These are phyloP conservation scores for Aureobasidium sp. DNA, from an alignment of 2,329 filamentous ascomycete species.

Conservation along the genomic window DNA sequence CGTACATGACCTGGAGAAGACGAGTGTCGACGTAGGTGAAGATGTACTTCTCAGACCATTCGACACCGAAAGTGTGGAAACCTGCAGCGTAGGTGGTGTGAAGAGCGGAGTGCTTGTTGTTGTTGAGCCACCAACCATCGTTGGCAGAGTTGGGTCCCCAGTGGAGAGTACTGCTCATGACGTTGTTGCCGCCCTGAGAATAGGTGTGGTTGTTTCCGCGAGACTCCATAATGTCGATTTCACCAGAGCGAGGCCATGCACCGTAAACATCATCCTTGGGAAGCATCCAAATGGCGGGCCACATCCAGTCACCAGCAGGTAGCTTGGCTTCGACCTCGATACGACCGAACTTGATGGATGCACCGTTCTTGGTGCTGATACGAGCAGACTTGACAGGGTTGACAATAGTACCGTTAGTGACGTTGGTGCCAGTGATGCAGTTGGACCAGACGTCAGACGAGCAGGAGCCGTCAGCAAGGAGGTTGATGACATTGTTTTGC, in stretches of 20 bases:
- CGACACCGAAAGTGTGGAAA: conserved; percentile 72
- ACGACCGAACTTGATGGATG: conserved; percentile 69
- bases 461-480: conserved; percentile 58
- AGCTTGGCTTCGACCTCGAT: conserved; percentile 72
- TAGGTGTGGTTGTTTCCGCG: conserved; percentile 78
- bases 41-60: conserved; percentile 82
- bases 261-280: conserved; percentile 66
- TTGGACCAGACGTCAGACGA: conserved; percentile 51
- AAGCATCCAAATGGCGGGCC: conserved; percentile 90
- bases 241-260: conserved; percentile 67
- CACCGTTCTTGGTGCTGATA: conserved; percentile 64
- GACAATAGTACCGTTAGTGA: conserved; percentile 66
- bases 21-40: conserved; percentile 80
- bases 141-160: conserved; percentile 67
- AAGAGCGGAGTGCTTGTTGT: conserved; percentile 64
- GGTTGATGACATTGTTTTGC: conserved; percentile 59
- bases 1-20: conserved; percentile 72
- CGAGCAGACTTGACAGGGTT: conserved; percentile 71
- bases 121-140: conserved; percentile 77
- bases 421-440: conserved; percentile 67
- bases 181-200: conserved; percentile 68
- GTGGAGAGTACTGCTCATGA: conserved; percentile 70
- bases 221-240: conserved; percentile 75
- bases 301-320: conserved; percentile 74
- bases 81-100: conserved; percentile 63